phyloP scores from a whole-genome alignment of 2,329 filamentous ascomycete genomes.

The Talaromyces sp. region DNA sequence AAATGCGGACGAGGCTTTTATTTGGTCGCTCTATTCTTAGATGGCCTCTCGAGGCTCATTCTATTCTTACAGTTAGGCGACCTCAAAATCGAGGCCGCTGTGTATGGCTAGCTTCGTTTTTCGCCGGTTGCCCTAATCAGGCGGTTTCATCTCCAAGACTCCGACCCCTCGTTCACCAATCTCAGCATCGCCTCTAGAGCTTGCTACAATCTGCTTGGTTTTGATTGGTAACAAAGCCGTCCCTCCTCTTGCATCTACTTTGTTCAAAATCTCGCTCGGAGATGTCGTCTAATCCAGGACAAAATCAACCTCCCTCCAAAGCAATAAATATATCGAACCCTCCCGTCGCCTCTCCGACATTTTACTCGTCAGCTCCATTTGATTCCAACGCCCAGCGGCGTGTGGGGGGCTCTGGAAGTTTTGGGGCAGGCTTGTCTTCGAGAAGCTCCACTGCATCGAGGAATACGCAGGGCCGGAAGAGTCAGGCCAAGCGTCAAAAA shows the following conservation, averaged over 20 bases:
- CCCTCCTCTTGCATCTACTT: not conserved
- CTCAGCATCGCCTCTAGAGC: not conserved
- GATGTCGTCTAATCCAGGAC: conserved; percentile 47
- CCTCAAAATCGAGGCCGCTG: conserved; percentile 2
- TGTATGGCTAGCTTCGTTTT: conserved; percentile 9
- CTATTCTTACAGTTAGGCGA: conserved; percentile 10
- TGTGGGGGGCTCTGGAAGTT: conserved; percentile 43
- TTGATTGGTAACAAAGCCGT: not conserved
- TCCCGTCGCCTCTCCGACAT: conserved; percentile 35
- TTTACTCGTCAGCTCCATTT: conserved; percentile 33
- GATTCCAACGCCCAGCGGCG: conserved; percentile 46
- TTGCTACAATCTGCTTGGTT: not conserved
- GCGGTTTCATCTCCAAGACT: not conserved
- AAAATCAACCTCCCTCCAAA: conserved; percentile 42
- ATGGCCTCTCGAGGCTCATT: conserved; percentile 24
- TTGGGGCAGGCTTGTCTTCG: conserved; percentile 43
- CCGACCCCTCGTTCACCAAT: not conserved
- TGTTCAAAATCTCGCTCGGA: conserved; percentile 19
- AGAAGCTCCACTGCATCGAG: conserved; percentile 51
- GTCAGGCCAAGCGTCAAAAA: conserved; percentile 81
- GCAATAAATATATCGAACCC: conserved; percentile 40
- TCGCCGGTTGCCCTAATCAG: not conserved
- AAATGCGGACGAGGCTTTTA: not conserved
- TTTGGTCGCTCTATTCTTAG: conserved; percentile 24
- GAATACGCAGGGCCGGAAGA: conserved; percentile 75